Base-by-base conservation (phyloP, 2,329 filamentous ascomycete genomes). In the Diaporthe citri region DNA sequence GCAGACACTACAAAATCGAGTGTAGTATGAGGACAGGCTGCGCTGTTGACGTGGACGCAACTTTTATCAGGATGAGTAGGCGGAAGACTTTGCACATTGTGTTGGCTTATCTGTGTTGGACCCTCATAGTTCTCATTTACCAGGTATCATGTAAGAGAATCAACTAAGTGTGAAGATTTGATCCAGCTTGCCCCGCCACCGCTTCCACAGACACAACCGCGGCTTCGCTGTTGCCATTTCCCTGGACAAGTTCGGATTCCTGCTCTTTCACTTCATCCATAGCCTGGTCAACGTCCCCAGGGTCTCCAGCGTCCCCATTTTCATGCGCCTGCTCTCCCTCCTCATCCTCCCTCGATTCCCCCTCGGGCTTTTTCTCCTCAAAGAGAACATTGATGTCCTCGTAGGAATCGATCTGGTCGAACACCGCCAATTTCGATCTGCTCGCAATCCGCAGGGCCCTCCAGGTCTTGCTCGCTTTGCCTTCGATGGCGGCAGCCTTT, bases 391-490 rank as follows among this genome's bases (percentile, higher is more conserved):
- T 87, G 43, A 93, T 88, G 76, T 95, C 94, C 81, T 93, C 94
- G 55, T 94, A 92, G 78, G 95, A 93, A 73, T 98, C 95, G 64
- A 98, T 94, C 83, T 93, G 95, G 83, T 98, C 96, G 82, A 98
- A 97, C 28, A 92, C 86, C 59, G 91, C 89, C 78, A 98, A 89
- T 79, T 93, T 93, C 74, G 88, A 91, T 77, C 91, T 91, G 73
- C 93, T 92, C 13, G 95, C 94, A 77, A 97, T 90, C 71, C 97
- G 92, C 77, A 99, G 86, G 7, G 95, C 94, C 78, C 96, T 91
- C 97, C 97, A 99, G 74, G 92, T 93, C 83, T 97, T 96, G 86
- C 95, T 98, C 28, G 93, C 91, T 82, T 97, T 97, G 73, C 92
- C 89, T 77, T 94, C 93, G 10, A 92, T 83, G 28, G 90, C 88